A percentile compares a stretch with the other conserved stretches of the same genome.
Evolutionary conservation across 331 rosid species (phyloP).

Genomic region (Erythrophleum ivorense): DNA sequence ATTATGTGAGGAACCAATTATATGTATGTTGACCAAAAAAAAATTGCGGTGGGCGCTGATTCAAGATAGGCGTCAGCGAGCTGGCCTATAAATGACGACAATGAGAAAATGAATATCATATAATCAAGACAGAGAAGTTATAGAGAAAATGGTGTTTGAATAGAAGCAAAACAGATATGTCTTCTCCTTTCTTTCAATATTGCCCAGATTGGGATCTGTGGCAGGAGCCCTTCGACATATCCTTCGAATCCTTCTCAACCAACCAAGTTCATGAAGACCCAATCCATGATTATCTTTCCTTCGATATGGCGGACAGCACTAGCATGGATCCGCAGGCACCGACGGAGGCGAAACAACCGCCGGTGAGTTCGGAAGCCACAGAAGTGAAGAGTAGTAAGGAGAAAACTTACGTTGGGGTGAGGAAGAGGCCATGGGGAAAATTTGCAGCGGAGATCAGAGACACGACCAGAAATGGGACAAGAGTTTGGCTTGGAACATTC

Average conservation of each 20-base stretch:
- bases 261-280: background rate
- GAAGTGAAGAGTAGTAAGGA: background rate
- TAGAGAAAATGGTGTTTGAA: background rate
- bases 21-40: no score
- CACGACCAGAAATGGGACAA: conserved; percentile 56
- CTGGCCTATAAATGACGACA: no score
- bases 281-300: conserved; percentile 3
- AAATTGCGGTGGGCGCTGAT: no score
- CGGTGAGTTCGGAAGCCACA: background rate
- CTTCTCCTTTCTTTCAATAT: background rate
- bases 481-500: conserved; percentile 73
- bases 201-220: background rate
- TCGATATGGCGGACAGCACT: background rate
- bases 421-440: conserved; percentile 68
- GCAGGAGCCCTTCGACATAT: background rate
- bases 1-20: no score
- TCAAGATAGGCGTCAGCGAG: no score
- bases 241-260: background rate
- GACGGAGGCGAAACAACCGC: no score
- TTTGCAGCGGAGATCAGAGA: conserved; percentile 70
- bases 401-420: conserved; percentile 45
- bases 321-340: background rate
- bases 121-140: background rate
- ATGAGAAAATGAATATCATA: no score
- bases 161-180: background rate